These are phyloP conservation scores for Xylariaceae sp. DNA, from an alignment of 2,329 filamentous ascomycete genomes.

Conservation along the genomic window DNA sequence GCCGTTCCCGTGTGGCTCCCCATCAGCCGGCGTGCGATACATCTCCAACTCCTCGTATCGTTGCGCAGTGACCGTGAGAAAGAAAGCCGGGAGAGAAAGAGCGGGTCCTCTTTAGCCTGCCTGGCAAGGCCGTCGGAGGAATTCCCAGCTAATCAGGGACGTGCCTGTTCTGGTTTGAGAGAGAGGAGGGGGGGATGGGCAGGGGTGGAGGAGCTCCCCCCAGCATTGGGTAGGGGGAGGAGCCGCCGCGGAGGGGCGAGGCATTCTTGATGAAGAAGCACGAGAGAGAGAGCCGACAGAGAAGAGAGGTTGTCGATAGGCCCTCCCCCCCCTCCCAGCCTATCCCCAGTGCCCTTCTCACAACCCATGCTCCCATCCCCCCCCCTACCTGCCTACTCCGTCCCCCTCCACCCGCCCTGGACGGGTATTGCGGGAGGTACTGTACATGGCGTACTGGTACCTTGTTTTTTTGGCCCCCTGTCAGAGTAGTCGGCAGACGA, in stretches of 20 bases:
- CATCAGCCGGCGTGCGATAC: slow-evolving; percentile 32
- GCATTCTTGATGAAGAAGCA: slow-evolving; percentile 13
- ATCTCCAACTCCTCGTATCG: no score
- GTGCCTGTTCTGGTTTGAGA: slow-evolving; percentile 32
- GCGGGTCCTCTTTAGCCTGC: slow-evolving; percentile 34
- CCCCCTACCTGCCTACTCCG: slow-evolving; percentile 26
- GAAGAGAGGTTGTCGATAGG: slow-evolving; percentile 17
- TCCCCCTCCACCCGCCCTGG: slow-evolving; percentile 20
- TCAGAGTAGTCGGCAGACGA: slow-evolving; percentile 21
- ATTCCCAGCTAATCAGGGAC: slow-evolving; percentile 38
- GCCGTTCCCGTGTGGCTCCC: slow-evolving; percentile 32
- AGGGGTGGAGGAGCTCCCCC: no score
- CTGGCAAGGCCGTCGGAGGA: slow-evolving; percentile 34
- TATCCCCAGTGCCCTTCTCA: slow-evolving; percentile 16
- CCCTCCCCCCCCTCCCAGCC: slow-evolving; percentile 24
- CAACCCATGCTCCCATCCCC: slow-evolving; percentile 17
- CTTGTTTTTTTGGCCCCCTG: slow-evolving; percentile 11
- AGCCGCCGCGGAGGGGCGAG: slow-evolving; percentile 18
- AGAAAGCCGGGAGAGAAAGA: slow-evolving; percentile 38
- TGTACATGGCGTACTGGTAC: slow-evolving; percentile 5
- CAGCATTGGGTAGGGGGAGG: slow-evolving; percentile 24
- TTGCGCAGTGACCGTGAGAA: no score
- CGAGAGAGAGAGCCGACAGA: no score
- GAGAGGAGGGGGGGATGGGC: no score
- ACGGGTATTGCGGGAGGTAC: slow-evolving; percentile 17